Conservation (phyloP, 225 moss, liverwort and hornwort genomes). For the Bryoerythrophyllum caledonicum region DNA sequence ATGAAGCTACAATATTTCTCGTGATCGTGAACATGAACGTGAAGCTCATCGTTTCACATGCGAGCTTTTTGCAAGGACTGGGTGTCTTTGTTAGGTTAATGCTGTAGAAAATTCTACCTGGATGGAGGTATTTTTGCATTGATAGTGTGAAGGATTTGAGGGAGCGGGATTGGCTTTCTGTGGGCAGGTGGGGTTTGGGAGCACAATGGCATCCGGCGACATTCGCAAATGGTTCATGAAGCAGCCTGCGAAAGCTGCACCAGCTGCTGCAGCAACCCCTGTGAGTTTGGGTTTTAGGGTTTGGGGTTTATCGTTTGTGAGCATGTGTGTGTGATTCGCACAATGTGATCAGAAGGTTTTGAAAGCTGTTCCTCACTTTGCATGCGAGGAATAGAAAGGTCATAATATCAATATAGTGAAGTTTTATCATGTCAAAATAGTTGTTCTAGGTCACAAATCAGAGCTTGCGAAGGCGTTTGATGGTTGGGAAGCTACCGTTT, state of each 20-base stretch:
- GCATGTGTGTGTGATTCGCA: not conserved
- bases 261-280: conserved; percentile 41
- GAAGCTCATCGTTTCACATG: not conserved
- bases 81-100: not conserved
- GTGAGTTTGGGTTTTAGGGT: conserved; percentile 39
- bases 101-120: too few relatives aligned
- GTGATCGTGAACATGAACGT: not conserved
- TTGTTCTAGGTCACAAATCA: not conserved
- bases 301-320: not conserved
- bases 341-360: not conserved
- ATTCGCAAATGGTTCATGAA: conserved; percentile 96
- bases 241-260: conserved; percentile 52
- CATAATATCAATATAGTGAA: too few relatives aligned
- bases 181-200: conserved; percentile 10
- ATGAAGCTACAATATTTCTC: too few relatives aligned
- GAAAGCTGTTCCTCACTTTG: not conserved
- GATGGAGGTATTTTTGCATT: not conserved
- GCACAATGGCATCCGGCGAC: conserved; percentile 85
- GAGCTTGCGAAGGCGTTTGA: not conserved
- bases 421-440: too few relatives aligned
- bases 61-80: not conserved
- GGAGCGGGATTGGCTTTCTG: not conserved
- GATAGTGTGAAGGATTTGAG: not conserved
- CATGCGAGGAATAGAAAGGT: not conserved
- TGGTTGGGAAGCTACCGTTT: not conserved